These are phyloP conservation scores for Marasmius fiardii DNA, from an alignment of 1,284 basidiomycete genomes.

Conservation along the genomic window DNA sequence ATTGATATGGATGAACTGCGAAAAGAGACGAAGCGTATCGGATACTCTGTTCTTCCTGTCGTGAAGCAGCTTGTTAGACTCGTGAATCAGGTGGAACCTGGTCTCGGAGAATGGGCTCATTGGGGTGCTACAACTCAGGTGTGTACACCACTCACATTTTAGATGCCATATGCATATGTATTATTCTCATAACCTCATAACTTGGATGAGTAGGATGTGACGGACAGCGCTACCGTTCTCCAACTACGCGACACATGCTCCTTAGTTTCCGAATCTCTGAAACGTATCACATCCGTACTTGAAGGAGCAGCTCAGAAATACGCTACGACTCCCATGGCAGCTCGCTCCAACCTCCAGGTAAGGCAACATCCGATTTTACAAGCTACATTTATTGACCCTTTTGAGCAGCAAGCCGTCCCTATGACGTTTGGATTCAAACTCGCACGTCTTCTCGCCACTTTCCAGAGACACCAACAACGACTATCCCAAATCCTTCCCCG, in stretches of 20 bases:
- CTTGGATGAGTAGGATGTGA: slow-evolving; percentile 32
- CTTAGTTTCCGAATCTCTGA: slow-evolving; percentile 27
- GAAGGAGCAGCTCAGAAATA: slow-evolving; percentile 25
- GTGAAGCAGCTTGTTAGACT: slow-evolving; percentile 37
- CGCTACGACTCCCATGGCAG: slow-evolving; percentile 38
- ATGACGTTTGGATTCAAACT: slow-evolving; percentile 45
- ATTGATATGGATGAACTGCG: slow-evolving; percentile 35
- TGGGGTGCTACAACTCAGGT: slow-evolving; percentile 47
- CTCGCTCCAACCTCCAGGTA: slow-evolving; percentile 38
- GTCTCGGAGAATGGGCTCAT: slow-evolving; percentile 41
- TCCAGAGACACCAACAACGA: slow-evolving; percentile 33
- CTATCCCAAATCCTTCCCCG: slow-evolving; percentile 31
- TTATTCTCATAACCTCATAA: too few relatives aligned
- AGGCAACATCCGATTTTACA: neutral
- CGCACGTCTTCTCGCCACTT: slow-evolving; percentile 38
- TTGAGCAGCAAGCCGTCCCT: slow-evolving; percentile 34
- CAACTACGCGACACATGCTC: slow-evolving; percentile 36
- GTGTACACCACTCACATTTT: slow-evolving; percentile 1
- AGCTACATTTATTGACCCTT: neutral
- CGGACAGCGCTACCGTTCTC: slow-evolving; percentile 40
- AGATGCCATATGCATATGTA: neutral
- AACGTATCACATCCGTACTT: slow-evolving; percentile 25
- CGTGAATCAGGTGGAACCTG: slow-evolving; percentile 29
- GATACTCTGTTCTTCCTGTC: slow-evolving; percentile 39
- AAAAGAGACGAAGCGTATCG: slow-evolving; percentile 36